These are phyloP conservation scores for Cadophora malorum DNA, from an alignment of 2,329 filamentous ascomycete genomes.

Conservation along the genomic window DNA sequence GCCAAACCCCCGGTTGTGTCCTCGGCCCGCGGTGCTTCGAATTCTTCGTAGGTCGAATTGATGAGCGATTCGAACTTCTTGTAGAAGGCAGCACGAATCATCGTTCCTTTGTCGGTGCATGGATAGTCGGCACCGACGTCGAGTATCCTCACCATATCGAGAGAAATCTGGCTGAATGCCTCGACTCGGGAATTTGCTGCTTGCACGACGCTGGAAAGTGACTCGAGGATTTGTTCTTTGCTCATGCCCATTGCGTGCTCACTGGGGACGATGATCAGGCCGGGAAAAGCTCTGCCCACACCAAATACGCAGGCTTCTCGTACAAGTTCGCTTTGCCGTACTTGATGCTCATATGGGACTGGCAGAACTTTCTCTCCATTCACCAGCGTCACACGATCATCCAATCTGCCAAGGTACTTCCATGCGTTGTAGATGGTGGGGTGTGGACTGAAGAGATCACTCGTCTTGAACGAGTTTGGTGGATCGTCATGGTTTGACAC, in stretches of 20 bases:
- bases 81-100: constrained; percentile 59
- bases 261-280: constrained; percentile 59
- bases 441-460: constrained; percentile 53
- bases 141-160: constrained; percentile 59
- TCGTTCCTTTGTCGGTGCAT: constrained; percentile 59
- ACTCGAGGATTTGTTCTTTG: constrained; percentile 53
- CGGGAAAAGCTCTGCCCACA: constrained; percentile 57
- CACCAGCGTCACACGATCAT: constrained; percentile 53
- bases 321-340: constrained; percentile 59
- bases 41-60: constrained; percentile 47
- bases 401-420: constrained; percentile 54
- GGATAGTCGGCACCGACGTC: constrained; percentile 51
- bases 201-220: constrained; percentile 57
- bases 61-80: constrained; percentile 52
- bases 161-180: constrained; percentile 59
- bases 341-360: constrained; percentile 56
- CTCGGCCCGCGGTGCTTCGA: constrained; percentile 23
- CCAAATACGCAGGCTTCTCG: constrained; percentile 66
- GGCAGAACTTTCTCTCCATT: constrained; percentile 58
- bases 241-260: constrained; percentile 50
- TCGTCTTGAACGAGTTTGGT: constrained; percentile 52
- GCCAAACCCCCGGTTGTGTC: not conserved
- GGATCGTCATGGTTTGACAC: constrained; percentile 52
- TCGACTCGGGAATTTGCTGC: constrained; percentile 57
- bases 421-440: constrained; percentile 50